Conservation (phyloP, 495 filamentous ascomycete species). For the Cladorrhinum samala region DNA sequence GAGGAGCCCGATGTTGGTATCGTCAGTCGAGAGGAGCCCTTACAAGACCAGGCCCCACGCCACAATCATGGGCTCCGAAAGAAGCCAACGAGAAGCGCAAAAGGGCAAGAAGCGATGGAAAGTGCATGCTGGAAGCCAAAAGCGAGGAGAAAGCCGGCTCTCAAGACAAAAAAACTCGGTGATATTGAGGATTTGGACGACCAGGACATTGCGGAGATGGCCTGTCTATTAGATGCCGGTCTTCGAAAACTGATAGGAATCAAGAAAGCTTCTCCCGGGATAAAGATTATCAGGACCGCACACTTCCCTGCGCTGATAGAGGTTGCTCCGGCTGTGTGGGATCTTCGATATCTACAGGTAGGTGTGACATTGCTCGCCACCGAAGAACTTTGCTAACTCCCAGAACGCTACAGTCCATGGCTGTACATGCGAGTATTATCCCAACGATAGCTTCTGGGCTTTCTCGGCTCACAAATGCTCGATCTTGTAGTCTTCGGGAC, state of each 20-base stretch:
- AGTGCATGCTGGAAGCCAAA: neutral
- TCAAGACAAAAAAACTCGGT: neutral
- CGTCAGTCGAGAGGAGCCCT: neutral
- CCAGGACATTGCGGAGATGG: constrained; percentile 18
- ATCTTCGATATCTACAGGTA: constrained; percentile 37
- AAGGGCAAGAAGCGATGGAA: constrained; percentile 5
- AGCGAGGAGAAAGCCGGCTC: neutral
- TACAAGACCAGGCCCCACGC: neutral
- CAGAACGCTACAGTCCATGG: constrained; percentile 11
- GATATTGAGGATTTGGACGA: neutral
- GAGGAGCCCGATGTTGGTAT: no score
- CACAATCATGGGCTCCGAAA: constrained; percentile 10
- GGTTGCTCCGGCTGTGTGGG: constrained; percentile 41
- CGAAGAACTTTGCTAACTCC: constrained; percentile 1
- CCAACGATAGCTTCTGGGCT: constrained; percentile 17
- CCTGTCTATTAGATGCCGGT: constrained; percentile 27
- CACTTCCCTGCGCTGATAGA: constrained; percentile 30
- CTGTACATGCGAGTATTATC: constrained; percentile 22
- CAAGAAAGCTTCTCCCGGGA: constrained; percentile 20
- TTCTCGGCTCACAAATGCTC: constrained; percentile 19
- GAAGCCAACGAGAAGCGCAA: constrained; percentile 8
- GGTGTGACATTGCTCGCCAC: neutral
- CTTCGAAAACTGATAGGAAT: constrained; percentile 30
- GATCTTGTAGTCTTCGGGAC: constrained; percentile 18
- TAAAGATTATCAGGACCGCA: constrained; percentile 14